Evolutionary conservation across 2,329 filamentous ascomycete genomes (phyloP).

Genomic region (Diaporthe sp.): DNA sequence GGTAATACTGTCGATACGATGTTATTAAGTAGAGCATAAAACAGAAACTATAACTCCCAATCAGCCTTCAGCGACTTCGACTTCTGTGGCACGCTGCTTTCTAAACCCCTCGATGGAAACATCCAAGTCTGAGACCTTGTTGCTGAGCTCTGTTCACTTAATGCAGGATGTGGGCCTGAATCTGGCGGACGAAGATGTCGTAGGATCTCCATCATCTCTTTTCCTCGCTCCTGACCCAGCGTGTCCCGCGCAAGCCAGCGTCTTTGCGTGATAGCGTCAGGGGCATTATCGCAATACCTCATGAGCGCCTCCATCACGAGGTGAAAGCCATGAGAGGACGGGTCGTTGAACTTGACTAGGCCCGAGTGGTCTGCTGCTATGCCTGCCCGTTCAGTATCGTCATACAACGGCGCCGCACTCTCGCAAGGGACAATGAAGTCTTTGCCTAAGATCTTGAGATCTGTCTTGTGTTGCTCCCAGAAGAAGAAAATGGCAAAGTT

Average conservation of each 20-base stretch:
- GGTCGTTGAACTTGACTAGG: neutral
- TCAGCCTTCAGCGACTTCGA: no score
- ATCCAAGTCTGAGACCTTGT: no score
- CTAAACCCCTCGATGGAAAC: no score
- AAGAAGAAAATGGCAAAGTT: neutral
- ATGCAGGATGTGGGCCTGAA: no score
- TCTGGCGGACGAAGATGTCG: neutral
- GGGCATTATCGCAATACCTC: neutral
- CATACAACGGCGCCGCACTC: neutral
- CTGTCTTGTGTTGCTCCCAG: neutral
- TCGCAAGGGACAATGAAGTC: neutral
- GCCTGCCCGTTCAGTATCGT: neutral
- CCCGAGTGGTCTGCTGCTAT: neutral
- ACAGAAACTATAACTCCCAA: no score
- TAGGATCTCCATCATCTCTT: neutral
- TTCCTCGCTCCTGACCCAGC: neutral
- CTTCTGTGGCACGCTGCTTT: no score
- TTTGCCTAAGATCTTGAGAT: neutral
- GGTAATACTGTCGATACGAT: no score
- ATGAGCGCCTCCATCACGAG: neutral
- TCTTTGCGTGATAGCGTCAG: neutral
- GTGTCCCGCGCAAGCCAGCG: neutral
- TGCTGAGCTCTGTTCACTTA: no score
- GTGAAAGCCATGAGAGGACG: neutral
- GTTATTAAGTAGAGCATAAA: no score